Evolutionary conservation across 257 asterid genomes (phyloP), one percentile per base, ranked within the genome.

Genomic region (Rehmannia glutinosa): DNA sequence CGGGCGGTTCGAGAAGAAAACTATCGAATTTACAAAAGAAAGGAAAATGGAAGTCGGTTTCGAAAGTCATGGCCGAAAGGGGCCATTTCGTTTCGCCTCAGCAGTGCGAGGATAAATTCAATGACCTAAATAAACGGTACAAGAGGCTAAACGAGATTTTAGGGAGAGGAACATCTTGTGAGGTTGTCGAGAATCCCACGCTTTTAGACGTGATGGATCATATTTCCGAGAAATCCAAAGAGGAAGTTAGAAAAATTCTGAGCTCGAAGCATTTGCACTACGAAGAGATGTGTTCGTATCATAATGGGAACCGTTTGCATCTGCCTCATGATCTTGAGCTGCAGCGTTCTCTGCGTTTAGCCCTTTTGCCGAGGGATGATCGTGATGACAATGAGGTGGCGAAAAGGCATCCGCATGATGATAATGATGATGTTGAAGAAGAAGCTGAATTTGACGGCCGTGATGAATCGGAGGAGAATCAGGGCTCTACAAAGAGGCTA

Each of bases 201-300:
- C 87, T 88, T 25, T 17, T 91, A 28, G 95, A 91, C 30, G 19
- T 75, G 72, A 82, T 91, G 88, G 91, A 81, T 62, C 96, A 87
- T 27, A 46, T 91, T 39, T 59, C 95, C 0, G 91, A 86, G 38
- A 91, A 88, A 74, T 76, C 79, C 0, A 91, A 91, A 68, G 96
- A 91, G 43, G 95, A 88, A 56, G 97, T 87, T 9, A 77, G 87
- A 42, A 87, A 90, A 66, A 87, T 90, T 13, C 51, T 90, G 66
- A 81, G 93, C 70, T 91, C 96, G 4, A 88, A 88, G 83, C 95
- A 91, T 77, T 72, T 91, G 79, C 92, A 86, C 52, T 91, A 88
- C n/a, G 97, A 91, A 62, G 97, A 91, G 74, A 91, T 91, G 97
- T 88, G 97, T 59, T 91, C 97, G 17, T 88, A 88, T 72, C 95